Evolutionary conservation across 78 protist genomes (phyloP), one percentile per base, ranked within the genome.

Genomic region (Reticulomyxa filosa): DNA sequence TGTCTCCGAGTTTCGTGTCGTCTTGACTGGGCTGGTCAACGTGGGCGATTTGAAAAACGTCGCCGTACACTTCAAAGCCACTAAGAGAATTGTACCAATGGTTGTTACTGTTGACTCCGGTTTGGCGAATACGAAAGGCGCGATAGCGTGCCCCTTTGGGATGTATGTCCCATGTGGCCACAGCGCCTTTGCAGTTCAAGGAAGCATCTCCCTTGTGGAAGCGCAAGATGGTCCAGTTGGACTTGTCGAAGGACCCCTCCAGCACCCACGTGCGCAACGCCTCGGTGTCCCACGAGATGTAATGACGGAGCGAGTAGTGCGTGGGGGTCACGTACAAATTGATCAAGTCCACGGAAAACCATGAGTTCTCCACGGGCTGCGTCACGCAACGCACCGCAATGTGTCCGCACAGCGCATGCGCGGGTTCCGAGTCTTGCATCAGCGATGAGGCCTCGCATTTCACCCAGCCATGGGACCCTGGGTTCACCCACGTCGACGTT

Each of bases 221-320:
- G 11, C 59, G 8, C 30, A 55, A 33, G 34, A 11, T 33, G 8
- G 59, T 33, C 59, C 59, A 55, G 59, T 32, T 32, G 8, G 10
- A 8, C 10, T 33, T 33, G 59, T 55, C 59, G 8, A 10, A 10
- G 32, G 34, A 20, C 8, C 39, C 59, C 10, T 55, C 59, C 32
- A 55, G 59, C 59, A 29, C 39, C 59, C 59, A 55, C 39, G 26
- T 55, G 10, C 59, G 10, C 13, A 33, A 33, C 8, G 59, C 59
- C 59, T 32, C 11, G 10, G 59, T 20, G 26, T 10, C 32, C 10
- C 30, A 29, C 50, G 50, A 17, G 10, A 29, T 33, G 59, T 33
- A 55, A n/a, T n/a, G n/a, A 10, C 59, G 8, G 8, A 55, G 11
- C 10, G 59, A 55, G 59, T 55, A 55, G 59, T 55, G 59, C 59